Base-by-base conservation (phyloP, 139 green algal genomes). In the Picochlorum costavermella region DNA sequence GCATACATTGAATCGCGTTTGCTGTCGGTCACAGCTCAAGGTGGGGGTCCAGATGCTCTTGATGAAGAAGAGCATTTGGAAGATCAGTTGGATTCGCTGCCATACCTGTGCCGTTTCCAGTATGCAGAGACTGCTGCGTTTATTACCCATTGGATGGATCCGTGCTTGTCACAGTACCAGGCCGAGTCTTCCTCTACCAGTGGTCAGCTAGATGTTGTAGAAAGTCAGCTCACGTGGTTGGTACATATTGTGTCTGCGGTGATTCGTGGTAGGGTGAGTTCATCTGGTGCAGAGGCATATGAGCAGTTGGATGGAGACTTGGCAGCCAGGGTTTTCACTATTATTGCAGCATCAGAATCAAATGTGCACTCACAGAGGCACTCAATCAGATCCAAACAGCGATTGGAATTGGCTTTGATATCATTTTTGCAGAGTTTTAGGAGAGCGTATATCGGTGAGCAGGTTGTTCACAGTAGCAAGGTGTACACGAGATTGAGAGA, bases 151-250 rank as follows among this genome's bases (percentile, higher is more conserved):
- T 53, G 92, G 2, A 71, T 92, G 66, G 90, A 96, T 65, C 90
- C 90, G 0, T 46, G 92, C 12, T 40, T 92, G 10, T 78, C 79
- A 2, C 69, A 72, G 17, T 95, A 87, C 64, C 46, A 68, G 4
- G 33, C 13, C 2, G 16, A 20, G 12, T 30, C n/a, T 43, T 40
- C 44, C 28, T 14, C 12, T 14, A 33, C 50, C 72, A 48, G 44
- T 46, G 64, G 64, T 16, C 45, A 43, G 17, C 57, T 60, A 43
- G 69, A 73, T 20, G 68, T 98, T 64, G 65, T 97, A 46, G 93
- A 98, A 76, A 90, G 93, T 9, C 90, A 96, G 83, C 80, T 98
- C 4, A 95, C 93, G 6, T 98, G 93, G 93, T 81, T 98, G 45
- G 86, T 96, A 48, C 89, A 96, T 77, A 97, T 98, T 67, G 79